A percentile compares a stretch with the other conserved stretches of the same genome.
Evolutionary conservation across 2,329 filamentous ascomycete genomes (phyloP).

Genomic region (Botrytis galanthina): DNA sequence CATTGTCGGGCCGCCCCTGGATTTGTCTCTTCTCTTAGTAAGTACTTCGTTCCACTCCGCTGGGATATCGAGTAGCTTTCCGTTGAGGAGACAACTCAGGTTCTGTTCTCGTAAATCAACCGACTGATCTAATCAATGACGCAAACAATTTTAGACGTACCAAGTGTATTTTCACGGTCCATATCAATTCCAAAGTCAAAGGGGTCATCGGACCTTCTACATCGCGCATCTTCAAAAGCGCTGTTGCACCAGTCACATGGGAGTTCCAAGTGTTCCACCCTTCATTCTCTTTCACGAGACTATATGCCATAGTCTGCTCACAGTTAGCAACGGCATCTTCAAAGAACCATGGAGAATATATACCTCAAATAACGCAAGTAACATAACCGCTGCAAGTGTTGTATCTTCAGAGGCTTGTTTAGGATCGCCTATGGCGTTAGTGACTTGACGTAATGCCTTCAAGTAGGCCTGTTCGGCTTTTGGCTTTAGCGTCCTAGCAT

Average conservation of each 20-base stretch:
- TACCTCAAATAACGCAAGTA: conserved; percentile 16
- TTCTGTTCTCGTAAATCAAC: conserved; percentile 1
- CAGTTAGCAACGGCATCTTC: not conserved
- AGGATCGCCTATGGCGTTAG: conserved; percentile 11
- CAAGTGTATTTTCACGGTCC: conserved; percentile 8
- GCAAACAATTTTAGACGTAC: not conserved
- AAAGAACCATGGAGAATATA: not conserved
- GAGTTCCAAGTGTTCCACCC: conserved; percentile 21
- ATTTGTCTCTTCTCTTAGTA: no score
- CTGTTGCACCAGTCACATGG: conserved; percentile 9
- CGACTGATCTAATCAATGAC: not conserved
- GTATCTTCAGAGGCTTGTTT: conserved; percentile 12
- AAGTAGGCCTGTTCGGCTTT: conserved; percentile 17
- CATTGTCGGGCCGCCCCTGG: not conserved
- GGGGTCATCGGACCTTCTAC: conserved; percentile 12
- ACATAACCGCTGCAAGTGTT: conserved; percentile 18
- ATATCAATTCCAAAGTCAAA: conserved; percentile 14
- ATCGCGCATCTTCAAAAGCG: conserved; percentile 16
- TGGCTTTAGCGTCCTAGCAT: conserved; percentile 18
- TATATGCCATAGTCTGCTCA: conserved; percentile 12
- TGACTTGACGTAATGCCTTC: conserved; percentile 15
- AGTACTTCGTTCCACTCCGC: conserved; percentile 4
- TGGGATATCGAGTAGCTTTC: conserved; percentile 9
- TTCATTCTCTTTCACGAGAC: conserved; percentile 9
- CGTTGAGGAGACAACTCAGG: conserved; percentile 16